phyloP scores from a whole-genome alignment of 106 monocot genomes.

The Posidonia australis region DNA sequence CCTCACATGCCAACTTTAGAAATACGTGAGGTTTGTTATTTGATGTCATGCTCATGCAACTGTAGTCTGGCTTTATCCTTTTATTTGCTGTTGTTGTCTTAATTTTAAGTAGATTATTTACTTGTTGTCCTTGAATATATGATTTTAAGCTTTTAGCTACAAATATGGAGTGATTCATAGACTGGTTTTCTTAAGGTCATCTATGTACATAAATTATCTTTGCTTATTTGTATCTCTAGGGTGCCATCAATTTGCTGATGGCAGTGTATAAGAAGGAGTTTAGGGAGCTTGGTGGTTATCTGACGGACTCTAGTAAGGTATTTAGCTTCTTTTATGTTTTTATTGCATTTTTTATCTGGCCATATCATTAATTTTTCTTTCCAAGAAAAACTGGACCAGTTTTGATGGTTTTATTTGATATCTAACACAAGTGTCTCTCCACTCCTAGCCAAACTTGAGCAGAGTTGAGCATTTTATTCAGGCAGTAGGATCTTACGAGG shows the following conservation, averaged over 20 bases:
- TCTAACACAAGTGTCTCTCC: constrained; percentile 6
- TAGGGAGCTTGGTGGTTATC: constrained; percentile 63
- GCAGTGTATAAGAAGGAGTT: constrained; percentile 94
- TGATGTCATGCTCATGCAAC: neutral
- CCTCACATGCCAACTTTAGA: constrained; percentile 98
- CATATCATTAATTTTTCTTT: too few relatives aligned
- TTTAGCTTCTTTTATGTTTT: neutral
- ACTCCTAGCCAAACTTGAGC: constrained; percentile 64
- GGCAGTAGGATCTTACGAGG: constrained; percentile 83
- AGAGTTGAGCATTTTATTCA: constrained; percentile 97
- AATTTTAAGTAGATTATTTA: neutral
- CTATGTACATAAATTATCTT: too few relatives aligned
- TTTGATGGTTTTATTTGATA: neutral
- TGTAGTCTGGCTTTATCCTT: too few relatives aligned
- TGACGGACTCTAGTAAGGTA: constrained; percentile 82
- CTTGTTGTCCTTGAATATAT: neutral
- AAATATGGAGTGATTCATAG: neutral
- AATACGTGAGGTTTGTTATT: constrained; percentile 73
- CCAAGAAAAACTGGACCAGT: neutral
- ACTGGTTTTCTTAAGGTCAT: neutral
- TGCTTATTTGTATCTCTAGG: constrained; percentile 28
- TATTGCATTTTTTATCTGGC: neutral
- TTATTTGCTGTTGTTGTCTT: too few relatives aligned
- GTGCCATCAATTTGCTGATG: constrained; percentile 94
- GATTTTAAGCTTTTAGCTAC: neutral